These are phyloP conservation scores for Ophiosphaerella korrae DNA, from an alignment of 2,329 filamentous ascomycete genomes.

Conservation along the genomic window DNA sequence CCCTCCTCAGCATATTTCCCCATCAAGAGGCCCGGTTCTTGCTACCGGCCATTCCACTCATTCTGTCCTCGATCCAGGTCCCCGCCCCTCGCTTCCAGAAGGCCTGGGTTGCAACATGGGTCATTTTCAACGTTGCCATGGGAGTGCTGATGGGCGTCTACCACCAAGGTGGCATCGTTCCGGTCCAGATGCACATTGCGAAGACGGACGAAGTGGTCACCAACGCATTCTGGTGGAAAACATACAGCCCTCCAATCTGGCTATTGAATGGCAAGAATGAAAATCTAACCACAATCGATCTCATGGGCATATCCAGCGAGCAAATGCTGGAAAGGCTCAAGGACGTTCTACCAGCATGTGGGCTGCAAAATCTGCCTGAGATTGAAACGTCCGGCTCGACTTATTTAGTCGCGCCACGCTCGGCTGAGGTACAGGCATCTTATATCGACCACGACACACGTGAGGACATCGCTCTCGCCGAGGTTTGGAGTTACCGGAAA, in stretches of 20 bases:
- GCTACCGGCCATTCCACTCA: constrained; percentile 74
- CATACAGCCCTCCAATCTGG: constrained; percentile 82
- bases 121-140: constrained; percentile 70
- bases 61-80: constrained; percentile 73
- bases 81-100: constrained; percentile 60
- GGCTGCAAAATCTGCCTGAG: constrained; percentile 31
- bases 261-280: constrained; percentile 77
- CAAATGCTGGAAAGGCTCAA: constrained; percentile 64
- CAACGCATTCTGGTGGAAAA: constrained; percentile 83
- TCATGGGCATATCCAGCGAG: constrained; percentile 72
- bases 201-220: constrained; percentile 68
- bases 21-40: constrained; percentile 83
- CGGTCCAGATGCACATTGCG: constrained; percentile 75
- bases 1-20: constrained; percentile 73
- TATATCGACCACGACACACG: constrained; percentile 40
- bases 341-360: constrained; percentile 58
- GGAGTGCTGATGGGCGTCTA: constrained; percentile 79
- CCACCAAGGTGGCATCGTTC: constrained; percentile 79
- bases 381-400: constrained; percentile 61
- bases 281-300: constrained; percentile 70
- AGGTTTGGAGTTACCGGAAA: constrained; percentile 70
- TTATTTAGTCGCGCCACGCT: constrained; percentile 71
- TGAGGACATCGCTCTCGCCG: constrained; percentile 64
- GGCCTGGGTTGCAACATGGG: constrained; percentile 64
- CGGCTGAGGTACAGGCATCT: constrained; percentile 70